Evolutionary conservation across 441 rosid species (phyloP), one percentile per base, ranked within the genome.

Genomic region (Pelargonium myrrhifolium): DNA sequence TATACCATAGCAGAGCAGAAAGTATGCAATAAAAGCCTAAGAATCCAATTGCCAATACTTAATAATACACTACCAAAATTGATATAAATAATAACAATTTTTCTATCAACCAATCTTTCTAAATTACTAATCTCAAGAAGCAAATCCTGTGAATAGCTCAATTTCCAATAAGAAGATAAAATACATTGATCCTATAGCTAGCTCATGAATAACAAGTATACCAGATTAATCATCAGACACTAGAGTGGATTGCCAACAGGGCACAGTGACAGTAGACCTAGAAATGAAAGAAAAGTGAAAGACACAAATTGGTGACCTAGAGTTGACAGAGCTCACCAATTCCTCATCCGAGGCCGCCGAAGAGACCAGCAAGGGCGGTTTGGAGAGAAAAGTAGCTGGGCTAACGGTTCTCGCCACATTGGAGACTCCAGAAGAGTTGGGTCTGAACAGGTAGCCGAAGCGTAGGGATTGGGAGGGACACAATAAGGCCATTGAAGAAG

Each of bases 261-360:
- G 31, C 2, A 24, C 26, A 24, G 26, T 24, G 26, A 24, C 26
- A 28, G 31, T 28, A 28, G 31, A 28, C 31, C 31, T 28, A 28
- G 31, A 28, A 28, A 28, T 28, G 31, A 28, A 28, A 28, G 31
- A 28, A 28, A 28, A 28, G 31, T 3, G 31, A 2, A 28, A 4
- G 31, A 55, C 8, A 55, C 60, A 55, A 55, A 18, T 55, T 3
- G 26, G 24, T 1, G 31, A 55, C 4, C 21, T 4, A 9, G 60
- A 55, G 60, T 18, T 22, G 21, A 6, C 0, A 31, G 10, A 74
- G 67, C 82, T 75, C 72, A 90, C 94, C 69, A 90, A 80, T n/a
- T 90, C 90, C 65, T 90, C 90, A 61, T 81, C 90, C 22, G 97
- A 80, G 8, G 89, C 88, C 58, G 96, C 84, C 66, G 71, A 84